These are phyloP conservation scores for Lipomyces oligophaga DNA, from an alignment of 805 yeast species.

Conservation along the genomic window DNA sequence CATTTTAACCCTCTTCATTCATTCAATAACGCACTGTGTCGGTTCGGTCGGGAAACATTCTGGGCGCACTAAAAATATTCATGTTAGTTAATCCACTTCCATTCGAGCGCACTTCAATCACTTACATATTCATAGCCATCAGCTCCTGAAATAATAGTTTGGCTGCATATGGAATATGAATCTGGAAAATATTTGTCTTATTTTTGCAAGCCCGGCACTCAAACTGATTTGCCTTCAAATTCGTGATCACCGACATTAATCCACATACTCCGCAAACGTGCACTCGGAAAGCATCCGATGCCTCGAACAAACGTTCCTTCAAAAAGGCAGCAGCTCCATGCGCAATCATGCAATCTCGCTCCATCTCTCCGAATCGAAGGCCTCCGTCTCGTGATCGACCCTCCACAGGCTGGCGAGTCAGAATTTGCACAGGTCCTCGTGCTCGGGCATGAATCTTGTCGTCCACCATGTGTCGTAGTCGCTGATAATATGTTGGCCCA, in stretches of 20 bases:
- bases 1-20: no score
- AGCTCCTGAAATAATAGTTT: slow-evolving; percentile 96
- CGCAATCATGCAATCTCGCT: slow-evolving; percentile 99
- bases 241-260: slow-evolving; percentile 95
- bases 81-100: not conserved
- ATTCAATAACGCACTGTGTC: no score
- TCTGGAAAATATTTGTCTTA: slow-evolving; percentile 94
- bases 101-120: not conserved
- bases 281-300: slow-evolving; percentile 97
- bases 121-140: slow-evolving; percentile 92
- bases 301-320: slow-evolving; percentile 97
- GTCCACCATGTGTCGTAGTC: slow-evolving; percentile 98
- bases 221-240: slow-evolving; percentile 93
- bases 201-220: slow-evolving; percentile 98
- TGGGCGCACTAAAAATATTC: slow-evolving; percentile 46
- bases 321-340: slow-evolving; percentile 99
- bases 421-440: slow-evolving; percentile 96
- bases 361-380: slow-evolving; percentile 99
- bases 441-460: slow-evolving; percentile 99
- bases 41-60: slow-evolving; percentile 90
- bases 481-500: slow-evolving; percentile 99
- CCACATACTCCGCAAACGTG: slow-evolving; percentile 99
- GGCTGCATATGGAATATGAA: slow-evolving; percentile 96
- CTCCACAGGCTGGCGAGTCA: slow-evolving; percentile 97
- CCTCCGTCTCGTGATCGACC: slow-evolving; percentile 99